Base-by-base conservation (phyloP, 345 rosid species). In the Dimocarpus longan region DNA sequence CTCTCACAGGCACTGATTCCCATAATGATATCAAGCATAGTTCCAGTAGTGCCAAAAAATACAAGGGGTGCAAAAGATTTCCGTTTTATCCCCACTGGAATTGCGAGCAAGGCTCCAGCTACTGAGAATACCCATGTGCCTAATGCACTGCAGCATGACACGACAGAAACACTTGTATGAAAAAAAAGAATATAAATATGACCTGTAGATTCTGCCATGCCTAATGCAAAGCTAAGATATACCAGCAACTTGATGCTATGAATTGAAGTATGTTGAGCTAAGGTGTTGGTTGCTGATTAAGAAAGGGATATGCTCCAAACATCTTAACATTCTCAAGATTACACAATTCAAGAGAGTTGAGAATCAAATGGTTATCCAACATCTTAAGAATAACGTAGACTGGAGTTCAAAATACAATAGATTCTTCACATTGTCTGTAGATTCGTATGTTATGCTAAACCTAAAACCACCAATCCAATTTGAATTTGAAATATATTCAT, bases 91-190 rank as follows among this genome's bases (percentile, higher is more conserved):
- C 99, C 99, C 19, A 92, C 92, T 1, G 98, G 99, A 81, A 94
- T 95, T 3, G 98, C 99, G 8, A 92, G 75, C 87, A 95, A 85
- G 79, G 97, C 97, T 9, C 98, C 98, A 0, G 85, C 87, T 1
- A 90, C 94, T 6, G 99, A 92, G 86, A 95, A 95, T 54, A 95
- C 91, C 98, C 98, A 92, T 24, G 99, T 93, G 13, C 99, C 99
- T 85, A 94, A 71, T 73, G 99, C 98, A 77, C 98, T 94, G 86
- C 83, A 82, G 73, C 56, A 78, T 65, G 3, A 59, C 68, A 39
- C 8, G 22, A 79, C 28, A 59, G 54, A 19, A 21, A 32, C 28
- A 2, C 63, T 24, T 5, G 43, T 42, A 65, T 28, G 28, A 26
- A 16, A 10, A 76, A 60, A 73, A 56, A 43, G 57, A 57, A 8